Evolutionary conservation across 345 rosid genomes (phyloP), one percentile per base, ranked within the genome.

Genomic region (Lepidium didymum): DNA sequence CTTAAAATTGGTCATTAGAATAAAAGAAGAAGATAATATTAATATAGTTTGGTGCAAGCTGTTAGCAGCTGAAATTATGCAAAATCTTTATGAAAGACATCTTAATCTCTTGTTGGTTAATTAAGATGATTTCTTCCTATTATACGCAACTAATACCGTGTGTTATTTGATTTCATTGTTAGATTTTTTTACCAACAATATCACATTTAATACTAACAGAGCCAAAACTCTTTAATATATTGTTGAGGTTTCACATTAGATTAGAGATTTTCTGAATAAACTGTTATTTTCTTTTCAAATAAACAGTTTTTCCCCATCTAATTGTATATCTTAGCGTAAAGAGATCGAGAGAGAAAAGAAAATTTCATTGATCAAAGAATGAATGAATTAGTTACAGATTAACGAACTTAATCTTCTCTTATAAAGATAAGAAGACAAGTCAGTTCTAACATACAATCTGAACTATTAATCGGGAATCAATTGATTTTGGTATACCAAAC

Each of bases 31-130:
- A 27, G 21, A 71, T 71, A 62, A 44, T 62, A 62, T 61, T 57
- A 68, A 36, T 47, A 68, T 68, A 36, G 33, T 27, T 60, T 68
- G 66, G 38, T 68, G 73, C 73, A 57, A 68, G 73, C 73, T 68
- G 73, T 56, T 68, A 45, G 40, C 38, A 31, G 72, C 72, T 56
- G 36, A 68, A 59, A 18, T 50, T 60, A 59, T 50, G 67, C 44
- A 69, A 49, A 68, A 29, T 16, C 50, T 59, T 42, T 49, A 36
- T 5, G 34, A 49, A 37, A 58, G 15, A 69, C 58, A 47, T 58
- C 51, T 58, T 59, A 16, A 49, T 49, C 40, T 18, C 12, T 29
- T 29, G 46, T 56, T 56, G 25, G 69, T 68, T 56, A 45, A 15
- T 45, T 10, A 56, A 56, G 27, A 44, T 35, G n/a, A 15, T 56